Conservation (phyloP, 768 basidiomycete genomes). For the Phallus indusiatus region DNA sequence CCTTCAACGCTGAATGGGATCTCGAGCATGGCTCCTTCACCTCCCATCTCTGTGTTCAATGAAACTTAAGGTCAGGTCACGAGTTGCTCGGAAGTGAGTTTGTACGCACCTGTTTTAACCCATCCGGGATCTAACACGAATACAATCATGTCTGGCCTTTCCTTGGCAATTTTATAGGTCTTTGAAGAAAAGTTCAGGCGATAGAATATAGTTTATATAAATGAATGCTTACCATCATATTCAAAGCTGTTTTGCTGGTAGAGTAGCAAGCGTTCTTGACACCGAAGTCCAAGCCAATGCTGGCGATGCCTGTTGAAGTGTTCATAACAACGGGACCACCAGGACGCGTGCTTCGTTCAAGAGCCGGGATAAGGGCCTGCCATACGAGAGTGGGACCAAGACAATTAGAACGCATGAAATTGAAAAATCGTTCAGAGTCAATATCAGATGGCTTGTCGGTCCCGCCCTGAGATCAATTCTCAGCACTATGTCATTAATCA, state of each 20-base stretch:
- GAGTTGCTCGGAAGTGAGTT: neutral
- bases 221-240: constrained; percentile 27
- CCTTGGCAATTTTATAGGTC: constrained; percentile 29
- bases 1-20: neutral
- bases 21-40: constrained; percentile 20
- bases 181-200: constrained; percentile 20
- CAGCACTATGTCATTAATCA: neutral
- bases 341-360: constrained; percentile 17
- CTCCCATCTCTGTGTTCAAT: constrained; percentile 25
- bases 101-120: constrained; percentile 27
- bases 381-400: constrained; percentile 27
- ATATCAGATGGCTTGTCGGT: constrained; percentile 25
- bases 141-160: constrained; percentile 23
- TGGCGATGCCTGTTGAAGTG: constrained; percentile 24
- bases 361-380: constrained; percentile 24
- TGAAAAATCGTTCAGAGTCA: constrained; percentile 15
- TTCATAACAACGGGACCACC: constrained; percentile 26
- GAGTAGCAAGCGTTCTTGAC: constrained; percentile 23
- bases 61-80: neutral
- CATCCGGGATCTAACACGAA: constrained; percentile 29
- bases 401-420: constrained; percentile 23
- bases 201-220: neutral
- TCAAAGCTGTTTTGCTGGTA: constrained; percentile 29
- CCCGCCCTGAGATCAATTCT: neutral
- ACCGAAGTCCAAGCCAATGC: constrained; percentile 25